Percentiles rank a stretch among this genome's conserved stretches.
These are phyloP conservation scores for Solanum ossicruentum DNA, from an alignment of 257 asterid species.

Conservation along the genomic window DNA sequence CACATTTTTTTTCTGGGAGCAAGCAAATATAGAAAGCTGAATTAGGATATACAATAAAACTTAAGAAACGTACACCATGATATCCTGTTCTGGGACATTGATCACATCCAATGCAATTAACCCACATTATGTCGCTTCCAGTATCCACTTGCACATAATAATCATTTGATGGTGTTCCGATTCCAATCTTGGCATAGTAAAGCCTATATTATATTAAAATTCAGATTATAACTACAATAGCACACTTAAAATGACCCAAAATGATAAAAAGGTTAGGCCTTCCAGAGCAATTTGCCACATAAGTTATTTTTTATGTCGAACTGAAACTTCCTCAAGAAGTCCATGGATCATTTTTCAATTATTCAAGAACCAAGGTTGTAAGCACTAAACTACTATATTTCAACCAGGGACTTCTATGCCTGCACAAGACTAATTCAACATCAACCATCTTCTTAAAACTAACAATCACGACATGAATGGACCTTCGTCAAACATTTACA, in stretches of 20 bases:
- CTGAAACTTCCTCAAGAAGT: not conserved
- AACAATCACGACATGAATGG: not conserved
- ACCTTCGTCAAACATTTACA: not conserved
- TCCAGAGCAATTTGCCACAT: not conserved
- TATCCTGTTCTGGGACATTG: constrained; percentile 87
- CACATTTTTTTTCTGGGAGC: not conserved
- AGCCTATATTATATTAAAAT: constrained; percentile 42
- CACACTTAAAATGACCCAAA: not conserved
- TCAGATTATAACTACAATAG: not conserved
- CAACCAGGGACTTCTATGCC: not conserved
- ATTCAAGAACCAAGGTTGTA: not conserved
- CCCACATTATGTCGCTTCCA: constrained; percentile 95
- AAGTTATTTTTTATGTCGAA: not conserved
- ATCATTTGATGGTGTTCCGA: constrained; percentile 90
- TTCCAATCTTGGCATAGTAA: constrained; percentile 90
- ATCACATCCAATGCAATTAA: constrained; percentile 82
- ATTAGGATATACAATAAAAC: not conserved
- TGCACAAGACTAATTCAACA: not conserved
- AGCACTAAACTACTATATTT: not conserved
- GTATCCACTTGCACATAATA: constrained; percentile 98
- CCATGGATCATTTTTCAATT: not conserved
- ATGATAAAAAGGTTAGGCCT: not conserved
- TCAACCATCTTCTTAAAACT: not conserved
- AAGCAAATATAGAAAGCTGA: not conserved
- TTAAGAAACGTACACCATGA: constrained; percentile 62